A percentile compares a stretch with the other conserved stretches of the same genome.
phyloP scores from a whole-genome alignment of 768 basidiomycete species.

The Boletus rex-veris region DNA sequence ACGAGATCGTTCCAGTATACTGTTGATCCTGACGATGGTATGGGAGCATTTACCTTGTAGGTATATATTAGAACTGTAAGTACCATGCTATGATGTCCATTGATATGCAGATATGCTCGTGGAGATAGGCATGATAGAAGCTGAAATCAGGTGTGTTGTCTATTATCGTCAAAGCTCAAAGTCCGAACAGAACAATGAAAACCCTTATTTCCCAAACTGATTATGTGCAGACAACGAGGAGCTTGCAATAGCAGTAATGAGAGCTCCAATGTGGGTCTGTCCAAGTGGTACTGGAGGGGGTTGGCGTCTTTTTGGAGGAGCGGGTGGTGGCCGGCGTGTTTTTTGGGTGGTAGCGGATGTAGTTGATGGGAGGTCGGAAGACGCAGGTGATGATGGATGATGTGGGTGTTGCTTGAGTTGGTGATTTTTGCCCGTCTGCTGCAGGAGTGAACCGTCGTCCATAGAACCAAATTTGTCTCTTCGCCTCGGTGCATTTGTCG shows the following conservation, averaged over 20 bases:
- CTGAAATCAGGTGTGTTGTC: conserved; percentile 5
- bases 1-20: neutral
- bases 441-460: conserved; percentile 24
- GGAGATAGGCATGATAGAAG: conserved; percentile 11
- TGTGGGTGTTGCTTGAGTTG: conserved; percentile 17
- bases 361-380: conserved; percentile 16
- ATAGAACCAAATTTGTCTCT: conserved; percentile 27
- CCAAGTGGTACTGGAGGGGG: conserved; percentile 65
- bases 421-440: conserved; percentile 15
- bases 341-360: conserved; percentile 23
- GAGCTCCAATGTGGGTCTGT: conserved; percentile 47
- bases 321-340: conserved; percentile 56
- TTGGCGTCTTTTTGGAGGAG: conserved; percentile 64
- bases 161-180: conserved; percentile 2
- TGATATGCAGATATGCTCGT: conserved; percentile 21
- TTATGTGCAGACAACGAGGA: conserved; percentile 28
- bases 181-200: conserved; percentile 1
- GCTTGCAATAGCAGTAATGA: conserved; percentile 55
- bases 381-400: conserved; percentile 15
- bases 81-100: conserved; percentile 23
- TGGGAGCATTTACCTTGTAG: conserved; percentile 10
- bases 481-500: conserved; percentile 13
- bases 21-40: conserved; percentile 2
- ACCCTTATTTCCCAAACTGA: conserved; percentile 18
- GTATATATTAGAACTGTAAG: conserved; percentile 10